Conservation (phyloP, 306 rosid species). For the Citrullus colocynthis region DNA sequence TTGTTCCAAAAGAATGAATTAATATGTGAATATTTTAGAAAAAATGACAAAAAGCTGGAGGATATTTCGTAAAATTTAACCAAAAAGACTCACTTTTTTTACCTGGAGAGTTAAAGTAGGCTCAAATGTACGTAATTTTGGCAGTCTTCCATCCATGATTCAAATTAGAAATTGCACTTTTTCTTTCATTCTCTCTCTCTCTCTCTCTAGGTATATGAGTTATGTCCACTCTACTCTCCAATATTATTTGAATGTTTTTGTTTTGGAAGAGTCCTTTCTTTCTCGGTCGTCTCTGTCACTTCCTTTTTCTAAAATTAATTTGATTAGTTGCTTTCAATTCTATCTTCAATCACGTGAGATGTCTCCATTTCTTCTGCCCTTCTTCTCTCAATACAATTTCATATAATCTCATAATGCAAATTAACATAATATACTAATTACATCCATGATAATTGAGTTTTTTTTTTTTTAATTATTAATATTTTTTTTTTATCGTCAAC, state of each 20-base stretch:
- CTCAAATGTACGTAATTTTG: neutral
- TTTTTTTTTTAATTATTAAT: too few species aligned
- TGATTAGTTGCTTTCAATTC: conserved; percentile 4
- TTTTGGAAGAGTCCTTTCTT: neutral
- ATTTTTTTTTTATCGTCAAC: neutral
- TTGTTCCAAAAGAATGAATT: too few species aligned
- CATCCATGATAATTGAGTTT: too few species aligned
- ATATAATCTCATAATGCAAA: too few species aligned
- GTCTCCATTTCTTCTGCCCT: neutral
- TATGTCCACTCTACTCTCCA: conserved; percentile 3
- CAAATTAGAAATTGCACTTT: neutral
- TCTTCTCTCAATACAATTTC: too few species aligned
- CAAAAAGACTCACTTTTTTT: neutral
- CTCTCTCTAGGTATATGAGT: neutral
- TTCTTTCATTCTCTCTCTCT: neutral
- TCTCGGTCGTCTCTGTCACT: conserved; percentile 4
- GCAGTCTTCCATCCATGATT: neutral
- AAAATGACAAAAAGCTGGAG: too few species aligned
- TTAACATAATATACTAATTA: too few species aligned
- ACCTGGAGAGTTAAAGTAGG: neutral
- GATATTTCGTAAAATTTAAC: too few species aligned
- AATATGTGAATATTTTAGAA: too few species aligned
- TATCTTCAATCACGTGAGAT: conserved; percentile 2
- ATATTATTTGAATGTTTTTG: neutral
- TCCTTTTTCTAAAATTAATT: neutral